Evolutionary conservation across 108 stramenopile genomes (phyloP).

Genomic region (Skeletonema potamos): DNA sequence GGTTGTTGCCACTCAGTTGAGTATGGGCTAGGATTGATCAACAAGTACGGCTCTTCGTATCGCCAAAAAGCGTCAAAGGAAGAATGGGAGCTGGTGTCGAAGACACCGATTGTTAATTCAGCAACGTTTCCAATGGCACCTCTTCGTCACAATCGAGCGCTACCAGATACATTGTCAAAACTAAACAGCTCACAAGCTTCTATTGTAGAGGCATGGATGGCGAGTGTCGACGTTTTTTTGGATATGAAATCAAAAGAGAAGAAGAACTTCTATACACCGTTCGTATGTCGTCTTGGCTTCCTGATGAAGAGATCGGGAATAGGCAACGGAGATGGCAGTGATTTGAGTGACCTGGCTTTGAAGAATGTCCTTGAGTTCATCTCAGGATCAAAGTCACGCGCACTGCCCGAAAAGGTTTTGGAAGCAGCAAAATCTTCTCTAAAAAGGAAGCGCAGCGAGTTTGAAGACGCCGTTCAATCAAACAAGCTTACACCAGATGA

Average conservation of each 20-base stretch:
- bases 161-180: conserved; percentile 46
- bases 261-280: conserved; percentile 76
- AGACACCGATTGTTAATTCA: conserved; percentile 21
- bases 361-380: conserved; percentile 77
- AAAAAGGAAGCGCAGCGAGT: conserved; percentile 35
- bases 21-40: conserved; percentile 25
- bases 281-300: conserved; percentile 67
- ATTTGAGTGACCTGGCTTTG: conserved; percentile 51
- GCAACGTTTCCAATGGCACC: conserved; percentile 40
- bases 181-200: conserved; percentile 63
- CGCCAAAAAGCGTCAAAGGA: conserved; percentile 37
- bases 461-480: not conserved
- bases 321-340: conserved; percentile 51
- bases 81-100: conserved; percentile 25
- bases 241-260: conserved; percentile 75
- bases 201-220: conserved; percentile 78
- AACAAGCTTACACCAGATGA: conserved; percentile 16
- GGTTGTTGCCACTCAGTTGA: conserved; percentile 61
- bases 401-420: conserved; percentile 53
- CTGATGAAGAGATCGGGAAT: conserved; percentile 53
- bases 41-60: conserved; percentile 34
- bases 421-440: conserved; percentile 52
- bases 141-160: conserved; percentile 27
- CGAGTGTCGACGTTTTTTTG: conserved; percentile 73
- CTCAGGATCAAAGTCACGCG: conserved; percentile 65